Evolutionary conservation across 345 rosid species (phyloP), one percentile per base, ranked within the genome.

Genomic region (Salix dunnii): DNA sequence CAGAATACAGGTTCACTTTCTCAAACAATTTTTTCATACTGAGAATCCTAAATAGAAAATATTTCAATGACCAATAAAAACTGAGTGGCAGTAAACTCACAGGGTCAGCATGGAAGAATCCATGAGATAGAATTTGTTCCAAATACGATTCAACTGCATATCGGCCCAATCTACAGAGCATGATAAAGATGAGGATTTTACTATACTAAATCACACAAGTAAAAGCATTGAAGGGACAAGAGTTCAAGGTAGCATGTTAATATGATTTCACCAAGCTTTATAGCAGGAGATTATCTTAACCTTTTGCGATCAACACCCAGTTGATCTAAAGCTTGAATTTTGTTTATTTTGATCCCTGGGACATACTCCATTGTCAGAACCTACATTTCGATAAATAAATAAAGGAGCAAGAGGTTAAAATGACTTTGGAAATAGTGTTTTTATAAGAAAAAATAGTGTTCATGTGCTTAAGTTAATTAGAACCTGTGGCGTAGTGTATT

Each of bases 141-240:
- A 96, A 88, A 88, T 96, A 96, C 74, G 99, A 96, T 86, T 96
- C 99, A 80, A 96, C 98, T 51, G 99, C 96, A 87, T 93, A 93
- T 76, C 96, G 90, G 60, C 97, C 85, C 86, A 96, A 85, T 88
- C 99, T 96, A 88, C 70, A 74, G 28, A 71, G 36, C 62, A 85
- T 73, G 66, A 36, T 25, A 77, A 68, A 72, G 66, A 63, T 31
- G 42, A 75, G 28, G 76, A 25, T 10, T 49, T 70, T 66, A 38
- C 38, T 40, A 65, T 74, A 53, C 51, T 68, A 62, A 67, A 58
- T 70, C 71, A 73, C 67, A 62, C 51, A 71, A 53, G 67, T 5
- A 64, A 21, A 38, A 65, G 2, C 12, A 23, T 70, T 55, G 20
- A 73, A 65, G 76, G 33, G 58, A 63, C 13, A 73, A 27, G 75